A percentile compares a stretch with the other conserved stretches of the same genome.
phyloP scores from a whole-genome alignment of 1,284 basidiomycete genomes.

The Ganoderma sp. region DNA sequence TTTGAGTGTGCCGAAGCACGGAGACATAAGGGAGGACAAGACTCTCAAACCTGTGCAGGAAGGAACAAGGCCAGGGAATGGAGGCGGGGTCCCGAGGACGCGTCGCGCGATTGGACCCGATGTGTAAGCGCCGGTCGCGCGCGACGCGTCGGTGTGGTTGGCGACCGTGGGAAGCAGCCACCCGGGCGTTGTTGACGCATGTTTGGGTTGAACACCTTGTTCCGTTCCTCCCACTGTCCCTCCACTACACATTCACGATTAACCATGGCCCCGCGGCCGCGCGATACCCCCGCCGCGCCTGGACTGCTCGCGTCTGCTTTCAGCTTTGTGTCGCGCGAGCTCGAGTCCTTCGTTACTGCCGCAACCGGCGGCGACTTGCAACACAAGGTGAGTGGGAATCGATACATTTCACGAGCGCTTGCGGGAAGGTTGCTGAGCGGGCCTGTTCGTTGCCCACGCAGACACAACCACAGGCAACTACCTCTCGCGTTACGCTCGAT shows the following conservation, averaged over 20 bases:
- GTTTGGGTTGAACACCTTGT: slow-evolving; percentile 29
- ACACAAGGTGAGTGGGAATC: slow-evolving; percentile 25
- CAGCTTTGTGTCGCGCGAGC: slow-evolving; percentile 69
- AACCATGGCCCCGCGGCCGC: slow-evolving; percentile 32
- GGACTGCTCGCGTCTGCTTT: slow-evolving; percentile 70
- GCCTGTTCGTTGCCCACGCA: not conserved
- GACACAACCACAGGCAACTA: slow-evolving; percentile 37
- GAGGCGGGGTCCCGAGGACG: not conserved
- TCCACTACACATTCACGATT: slow-evolving; percentile 5
- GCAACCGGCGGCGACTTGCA: slow-evolving; percentile 55
- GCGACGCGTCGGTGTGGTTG: slow-evolving; percentile 10
- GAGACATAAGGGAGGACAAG: not conserved
- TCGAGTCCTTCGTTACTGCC: slow-evolving; percentile 70
- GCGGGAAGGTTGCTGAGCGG: slow-evolving; percentile 2
- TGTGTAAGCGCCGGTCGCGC: not conserved
- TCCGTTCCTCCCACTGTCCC: slow-evolving; percentile 29
- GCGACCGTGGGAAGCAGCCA: slow-evolving; percentile 27
- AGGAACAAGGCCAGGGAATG: not conserved
- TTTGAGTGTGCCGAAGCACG: too few species aligned
- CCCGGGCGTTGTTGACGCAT: slow-evolving; percentile 31
- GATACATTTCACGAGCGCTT: not conserved
- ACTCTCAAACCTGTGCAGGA: not conserved
- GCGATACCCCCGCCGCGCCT: slow-evolving; percentile 33
- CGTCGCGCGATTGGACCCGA: not conserved
- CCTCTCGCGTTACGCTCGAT: slow-evolving; percentile 37